Conservation (phyloP, 495 filamentous ascomycete genomes). For the Penicillium tannophilum region DNA sequence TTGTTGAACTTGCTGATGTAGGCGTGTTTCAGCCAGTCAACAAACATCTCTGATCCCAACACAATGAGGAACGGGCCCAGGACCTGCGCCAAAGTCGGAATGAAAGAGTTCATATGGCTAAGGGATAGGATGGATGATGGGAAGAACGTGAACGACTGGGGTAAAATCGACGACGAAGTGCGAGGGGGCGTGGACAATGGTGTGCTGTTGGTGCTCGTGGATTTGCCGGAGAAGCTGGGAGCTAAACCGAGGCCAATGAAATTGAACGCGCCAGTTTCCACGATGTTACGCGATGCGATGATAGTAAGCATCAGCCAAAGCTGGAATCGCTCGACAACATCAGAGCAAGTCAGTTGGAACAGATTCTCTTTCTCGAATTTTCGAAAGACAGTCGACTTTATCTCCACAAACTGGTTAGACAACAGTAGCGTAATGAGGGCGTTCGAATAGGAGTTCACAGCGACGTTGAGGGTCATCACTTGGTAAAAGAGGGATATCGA, state of each 20-base stretch:
- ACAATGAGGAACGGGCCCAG: constrained; percentile 91
- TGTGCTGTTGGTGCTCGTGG: constrained; percentile 48
- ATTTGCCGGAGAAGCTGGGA: constrained; percentile 31
- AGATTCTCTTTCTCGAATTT: constrained; percentile 97
- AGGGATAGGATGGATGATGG: constrained; percentile 57
- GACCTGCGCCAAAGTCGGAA: constrained; percentile 81
- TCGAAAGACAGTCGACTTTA: constrained; percentile 97
- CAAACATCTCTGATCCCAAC: constrained; percentile 92
- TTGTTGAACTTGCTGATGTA: constrained; percentile 99
- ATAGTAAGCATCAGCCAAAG: constrained; percentile 96
- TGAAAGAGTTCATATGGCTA: constrained; percentile 45
- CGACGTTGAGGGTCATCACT: constrained; percentile 95
- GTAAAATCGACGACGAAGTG: constrained; percentile 66
- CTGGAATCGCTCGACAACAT: constrained; percentile 96
- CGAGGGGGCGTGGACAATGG: constrained; percentile 50
- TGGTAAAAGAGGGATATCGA: constrained; percentile 91
- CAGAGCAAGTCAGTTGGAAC: constrained; percentile 94
- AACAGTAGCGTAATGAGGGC: constrained; percentile 87
- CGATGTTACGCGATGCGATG: constrained; percentile 91
- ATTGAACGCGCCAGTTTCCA: constrained; percentile 74
- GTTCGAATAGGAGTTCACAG: constrained; percentile 98
- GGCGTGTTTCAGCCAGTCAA: constrained; percentile 96
- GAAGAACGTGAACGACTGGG: constrained; percentile 84
- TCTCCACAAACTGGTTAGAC: constrained; percentile 97
- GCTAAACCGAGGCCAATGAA: constrained; percentile 39